Conservation (phyloP, 2,329 filamentous ascomycete species). For the Metarhizium humberi region DNA sequence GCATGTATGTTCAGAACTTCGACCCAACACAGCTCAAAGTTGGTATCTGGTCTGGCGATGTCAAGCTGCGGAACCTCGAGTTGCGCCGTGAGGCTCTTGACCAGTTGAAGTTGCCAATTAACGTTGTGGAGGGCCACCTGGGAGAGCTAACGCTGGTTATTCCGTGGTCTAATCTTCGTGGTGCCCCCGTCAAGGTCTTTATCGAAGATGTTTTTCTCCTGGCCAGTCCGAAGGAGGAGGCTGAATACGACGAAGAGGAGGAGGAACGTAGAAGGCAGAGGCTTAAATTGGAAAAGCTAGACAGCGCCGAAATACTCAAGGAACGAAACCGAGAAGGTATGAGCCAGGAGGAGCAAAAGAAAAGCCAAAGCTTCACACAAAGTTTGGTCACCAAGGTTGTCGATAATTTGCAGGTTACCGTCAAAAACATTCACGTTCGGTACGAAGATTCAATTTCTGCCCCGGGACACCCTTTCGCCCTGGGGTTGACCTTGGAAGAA, state of each 20-base stretch:
- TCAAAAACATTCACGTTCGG: constrained; percentile 97
- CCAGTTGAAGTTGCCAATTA: constrained; percentile 91
- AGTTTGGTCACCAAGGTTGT: constrained; percentile 94
- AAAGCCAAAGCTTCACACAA: constrained; percentile 95
- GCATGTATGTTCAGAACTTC: constrained; percentile 99
- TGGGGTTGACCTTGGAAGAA: constrained; percentile 86
- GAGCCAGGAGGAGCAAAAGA: constrained; percentile 90
- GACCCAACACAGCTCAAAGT: constrained; percentile 96
- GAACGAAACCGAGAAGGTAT: constrained; percentile 88
- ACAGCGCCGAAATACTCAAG: constrained; percentile 89
- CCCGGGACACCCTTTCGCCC: constrained; percentile 87
- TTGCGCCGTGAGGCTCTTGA: constrained; percentile 91
- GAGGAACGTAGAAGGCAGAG: constrained; percentile 77
- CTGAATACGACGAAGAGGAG: constrained; percentile 85
- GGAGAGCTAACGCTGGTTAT: constrained; percentile 87
- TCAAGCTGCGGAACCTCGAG: constrained; percentile 88
- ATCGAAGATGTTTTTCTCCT: constrained; percentile 96
- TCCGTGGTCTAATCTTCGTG: constrained; percentile 93
- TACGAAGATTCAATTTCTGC: constrained; percentile 97
- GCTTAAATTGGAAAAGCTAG: constrained; percentile 98
- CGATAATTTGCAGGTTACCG: constrained; percentile 93
- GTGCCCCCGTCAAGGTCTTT: constrained; percentile 86
- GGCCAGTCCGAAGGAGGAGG: constrained; percentile 90
- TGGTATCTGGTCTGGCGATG: constrained; percentile 97
- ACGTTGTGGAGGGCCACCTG: constrained; percentile 91